Conservation (phyloP, 306 rosid genomes). For the Cajanus cajan region DNA sequence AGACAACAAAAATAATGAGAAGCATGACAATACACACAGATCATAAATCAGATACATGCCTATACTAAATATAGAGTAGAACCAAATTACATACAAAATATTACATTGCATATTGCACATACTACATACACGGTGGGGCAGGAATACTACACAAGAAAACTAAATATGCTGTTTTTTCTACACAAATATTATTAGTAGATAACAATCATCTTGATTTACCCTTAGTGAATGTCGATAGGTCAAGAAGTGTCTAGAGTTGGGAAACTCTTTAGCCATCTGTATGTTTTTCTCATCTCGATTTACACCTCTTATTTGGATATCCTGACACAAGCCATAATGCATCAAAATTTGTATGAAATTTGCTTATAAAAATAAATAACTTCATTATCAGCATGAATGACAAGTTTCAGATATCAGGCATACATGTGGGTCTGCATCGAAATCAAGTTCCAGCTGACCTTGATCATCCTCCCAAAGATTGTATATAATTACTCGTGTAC, state of each 20-base stretch:
- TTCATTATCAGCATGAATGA: not conserved
- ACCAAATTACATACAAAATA: not conserved
- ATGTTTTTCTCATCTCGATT: conserved; percentile 92
- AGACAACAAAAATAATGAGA: conserved; percentile 26
- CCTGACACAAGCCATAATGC: conserved; percentile 46
- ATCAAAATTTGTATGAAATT: conserved; percentile 2
- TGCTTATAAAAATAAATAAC: not conserved
- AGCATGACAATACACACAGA: not conserved
- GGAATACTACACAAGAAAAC: not conserved
- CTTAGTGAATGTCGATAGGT: conserved; percentile 91
- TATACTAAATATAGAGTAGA: conserved; percentile 1
- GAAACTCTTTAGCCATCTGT: conserved; percentile 79
- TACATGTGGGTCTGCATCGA: conserved; percentile 81
- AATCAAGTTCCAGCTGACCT: conserved; percentile 92
- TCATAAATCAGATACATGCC: not conserved
- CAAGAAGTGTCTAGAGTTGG: conserved; percentile 86
- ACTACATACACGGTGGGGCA: not conserved
- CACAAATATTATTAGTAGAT: not conserved
- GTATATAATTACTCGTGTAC: conserved; percentile 87
- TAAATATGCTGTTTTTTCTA: not conserved
- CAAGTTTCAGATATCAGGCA: conserved; percentile 31
- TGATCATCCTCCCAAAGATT: conserved; percentile 99
- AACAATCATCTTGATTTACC: conserved; percentile 44
- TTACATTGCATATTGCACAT: not conserved
- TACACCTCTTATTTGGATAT: conserved; percentile 93